Conservation (phyloP, 805 yeast genomes). For the Huiozyma sinensis region DNA sequence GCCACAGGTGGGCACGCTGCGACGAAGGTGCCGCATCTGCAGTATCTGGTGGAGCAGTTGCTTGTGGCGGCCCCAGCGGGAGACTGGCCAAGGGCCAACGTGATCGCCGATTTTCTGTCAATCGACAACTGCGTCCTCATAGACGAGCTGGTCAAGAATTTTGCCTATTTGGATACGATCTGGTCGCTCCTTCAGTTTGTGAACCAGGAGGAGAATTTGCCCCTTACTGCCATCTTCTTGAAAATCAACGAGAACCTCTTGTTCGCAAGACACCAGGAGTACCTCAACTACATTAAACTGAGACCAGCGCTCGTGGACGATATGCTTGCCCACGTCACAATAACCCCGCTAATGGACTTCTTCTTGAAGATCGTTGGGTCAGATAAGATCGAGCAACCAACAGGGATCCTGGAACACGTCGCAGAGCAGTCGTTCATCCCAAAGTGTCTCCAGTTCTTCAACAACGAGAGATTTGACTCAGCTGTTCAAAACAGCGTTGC, state of each 20-base stretch:
- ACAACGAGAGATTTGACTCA: conserved; percentile 42
- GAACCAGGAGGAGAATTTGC: conserved; percentile 49
- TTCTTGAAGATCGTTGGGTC: conserved; percentile 77
- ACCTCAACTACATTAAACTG: conserved; percentile 14
- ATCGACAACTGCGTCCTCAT: conserved; percentile 87
- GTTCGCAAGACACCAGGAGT: conserved; percentile 50
- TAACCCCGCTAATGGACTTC: conserved; percentile 85
- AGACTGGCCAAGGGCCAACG: conserved; percentile 10
- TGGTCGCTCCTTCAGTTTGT: conserved; percentile 53
- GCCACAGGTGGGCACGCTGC: not conserved
- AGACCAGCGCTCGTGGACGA: conserved; percentile 33
- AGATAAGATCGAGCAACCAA: conserved; percentile 76
- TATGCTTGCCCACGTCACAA: conserved; percentile 63
- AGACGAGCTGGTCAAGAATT: conserved; percentile 72
- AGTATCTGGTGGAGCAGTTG: conserved; percentile 18
- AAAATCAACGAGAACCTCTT: conserved; percentile 78
- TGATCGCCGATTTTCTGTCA: conserved; percentile 66
- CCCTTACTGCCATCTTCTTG: conserved; percentile 69
- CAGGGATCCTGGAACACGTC: conserved; percentile 71
- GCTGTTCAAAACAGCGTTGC: conserved; percentile 83
- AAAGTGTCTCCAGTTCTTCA: conserved; percentile 50
- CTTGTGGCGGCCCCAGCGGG: conserved; percentile 6
- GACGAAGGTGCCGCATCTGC: conserved; percentile 11
- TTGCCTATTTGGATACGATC: conserved; percentile 47
- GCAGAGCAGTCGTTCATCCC: conserved; percentile 64